Percentiles rank a stretch among this genome's conserved stretches.
These are phyloP conservation scores for Suhomyces tanzawaensis DNA, from an alignment of 805 yeast genomes.

Conservation along the genomic window DNA sequence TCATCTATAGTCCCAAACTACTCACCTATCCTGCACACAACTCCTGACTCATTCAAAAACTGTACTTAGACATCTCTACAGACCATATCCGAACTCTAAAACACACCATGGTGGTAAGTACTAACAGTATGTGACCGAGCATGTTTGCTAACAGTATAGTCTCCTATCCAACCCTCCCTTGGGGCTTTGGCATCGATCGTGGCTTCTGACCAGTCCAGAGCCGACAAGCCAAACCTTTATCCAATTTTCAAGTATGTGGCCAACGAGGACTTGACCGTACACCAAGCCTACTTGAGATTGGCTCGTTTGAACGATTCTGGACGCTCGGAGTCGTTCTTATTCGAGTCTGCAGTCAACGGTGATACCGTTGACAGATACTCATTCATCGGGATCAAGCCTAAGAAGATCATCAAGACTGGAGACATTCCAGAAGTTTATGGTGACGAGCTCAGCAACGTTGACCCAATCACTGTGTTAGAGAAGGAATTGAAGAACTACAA, in stretches of 20 bases:
- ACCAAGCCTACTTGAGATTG: slow-evolving; percentile 82
- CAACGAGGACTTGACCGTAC: slow-evolving; percentile 82
- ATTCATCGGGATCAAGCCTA: slow-evolving; percentile 84
- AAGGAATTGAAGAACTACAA: slow-evolving; percentile 61
- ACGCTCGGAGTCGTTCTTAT: slow-evolving; percentile 68
- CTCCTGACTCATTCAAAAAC: no score
- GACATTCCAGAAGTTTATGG: slow-evolving; percentile 42
- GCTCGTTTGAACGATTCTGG: slow-evolving; percentile 56
- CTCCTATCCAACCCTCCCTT: slow-evolving; percentile 37
- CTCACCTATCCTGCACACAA: no score
- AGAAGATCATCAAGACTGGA: slow-evolving; percentile 81
- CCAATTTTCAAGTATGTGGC: slow-evolving; percentile 76
- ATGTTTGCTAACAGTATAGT: slow-evolving; percentile 12
- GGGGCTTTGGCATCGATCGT: slow-evolving; percentile 28
- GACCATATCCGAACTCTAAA: no score
- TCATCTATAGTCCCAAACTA: no score
- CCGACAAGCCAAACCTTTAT: slow-evolving; percentile 57
- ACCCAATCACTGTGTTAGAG: slow-evolving; percentile 77
- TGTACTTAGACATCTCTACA: no score
- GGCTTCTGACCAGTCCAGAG: slow-evolving; percentile 11
- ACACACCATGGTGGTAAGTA: no score
- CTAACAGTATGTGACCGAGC: no score
- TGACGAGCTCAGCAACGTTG: slow-evolving; percentile 49
- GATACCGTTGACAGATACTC: slow-evolving; percentile 88
- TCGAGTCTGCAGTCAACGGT: slow-evolving; percentile 88